phyloP scores from a whole-genome alignment of 208 protist genomes.

The Trypanosoma mega region DNA sequence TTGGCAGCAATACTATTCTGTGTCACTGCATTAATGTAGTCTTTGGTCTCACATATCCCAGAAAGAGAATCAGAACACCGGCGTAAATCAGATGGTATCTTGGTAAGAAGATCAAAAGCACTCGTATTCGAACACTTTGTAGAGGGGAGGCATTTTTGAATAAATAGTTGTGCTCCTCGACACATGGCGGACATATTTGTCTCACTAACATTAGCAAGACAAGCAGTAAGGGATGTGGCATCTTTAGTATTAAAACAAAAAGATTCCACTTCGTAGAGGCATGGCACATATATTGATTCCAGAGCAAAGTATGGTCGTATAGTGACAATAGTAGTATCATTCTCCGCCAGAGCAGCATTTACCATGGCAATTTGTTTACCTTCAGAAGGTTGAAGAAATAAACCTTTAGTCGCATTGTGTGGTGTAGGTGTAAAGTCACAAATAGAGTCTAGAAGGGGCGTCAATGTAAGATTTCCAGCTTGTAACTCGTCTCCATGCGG shows the following conservation, averaged over 20 bases:
- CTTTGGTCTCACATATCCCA: not conserved
- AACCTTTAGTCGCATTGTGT: conserved; percentile 9
- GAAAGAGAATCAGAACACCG: conserved; percentile 2
- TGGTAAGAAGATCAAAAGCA: conserved; percentile 10
- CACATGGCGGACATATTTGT: conserved; percentile 2
- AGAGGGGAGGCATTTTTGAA: conserved; percentile 2
- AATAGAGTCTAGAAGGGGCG: conserved; percentile 11
- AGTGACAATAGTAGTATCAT: not conserved
- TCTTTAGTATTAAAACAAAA: conserved; percentile 6
- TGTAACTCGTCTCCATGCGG: not conserved
- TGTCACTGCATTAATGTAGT: conserved; percentile 1
- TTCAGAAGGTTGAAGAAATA: conserved; percentile 8
- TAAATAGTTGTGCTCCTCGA: conserved; percentile 5
- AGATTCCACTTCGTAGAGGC: conserved; percentile 14
- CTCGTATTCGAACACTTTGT: not conserved
- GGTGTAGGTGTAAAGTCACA: not conserved
- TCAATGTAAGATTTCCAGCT: conserved; percentile 10
- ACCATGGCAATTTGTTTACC: not conserved
- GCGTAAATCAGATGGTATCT: conserved; percentile 4
- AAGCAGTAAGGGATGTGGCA: conserved; percentile 4
- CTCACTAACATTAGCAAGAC: not conserved
- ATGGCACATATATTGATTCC: conserved; percentile 18
- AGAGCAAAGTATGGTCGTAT: conserved; percentile 2
- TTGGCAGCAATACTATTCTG: not conserved
- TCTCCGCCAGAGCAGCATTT: not conserved